Conservation (phyloP, 768 basidiomycete genomes). For the Lactarius deliciosus region DNA sequence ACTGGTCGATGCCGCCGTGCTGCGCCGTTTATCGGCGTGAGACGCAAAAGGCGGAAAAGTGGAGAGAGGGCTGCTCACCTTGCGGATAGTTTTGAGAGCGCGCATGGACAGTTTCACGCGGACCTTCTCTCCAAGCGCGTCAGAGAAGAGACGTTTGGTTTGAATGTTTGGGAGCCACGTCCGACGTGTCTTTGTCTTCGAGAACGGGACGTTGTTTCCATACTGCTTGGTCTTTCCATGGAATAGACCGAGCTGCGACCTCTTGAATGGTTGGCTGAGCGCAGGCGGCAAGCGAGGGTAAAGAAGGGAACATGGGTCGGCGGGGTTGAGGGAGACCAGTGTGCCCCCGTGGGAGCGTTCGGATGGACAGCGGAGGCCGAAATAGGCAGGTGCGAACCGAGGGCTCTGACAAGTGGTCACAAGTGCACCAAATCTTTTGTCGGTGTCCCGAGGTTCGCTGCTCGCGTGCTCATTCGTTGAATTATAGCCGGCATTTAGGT, state of each 20-base stretch:
- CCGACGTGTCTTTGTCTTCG: slow-evolving; percentile 82
- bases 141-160: slow-evolving; percentile 68
- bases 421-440: background rate
- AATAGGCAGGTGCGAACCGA: slow-evolving; percentile 23
- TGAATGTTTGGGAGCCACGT: slow-evolving; percentile 90
- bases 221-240: slow-evolving; percentile 77
- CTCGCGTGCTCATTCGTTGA: background rate
- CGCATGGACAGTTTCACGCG: slow-evolving; percentile 71
- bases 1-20: slow-evolving; percentile 42
- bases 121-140: slow-evolving; percentile 56
- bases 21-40: slow-evolving; percentile 15
- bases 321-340: background rate
- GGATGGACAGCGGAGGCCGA: slow-evolving; percentile 7
- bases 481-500: slow-evolving; percentile 14
- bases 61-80: slow-evolving; percentile 45
- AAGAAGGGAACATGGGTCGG: slow-evolving; percentile 39
- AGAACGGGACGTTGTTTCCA: slow-evolving; percentile 89
- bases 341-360: background rate
- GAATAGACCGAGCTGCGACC: slow-evolving; percentile 76
- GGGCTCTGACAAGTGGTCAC: background rate
- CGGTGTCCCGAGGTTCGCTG: slow-evolving; percentile 3
- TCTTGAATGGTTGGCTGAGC: slow-evolving; percentile 74
- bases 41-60: background rate
- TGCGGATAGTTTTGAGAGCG: slow-evolving; percentile 79
- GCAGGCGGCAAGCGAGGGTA: slow-evolving; percentile 32